Evolutionary conservation across 1,139 yeast genomes (phyloP).

Genomic region (Candida dubliniensis): DNA sequence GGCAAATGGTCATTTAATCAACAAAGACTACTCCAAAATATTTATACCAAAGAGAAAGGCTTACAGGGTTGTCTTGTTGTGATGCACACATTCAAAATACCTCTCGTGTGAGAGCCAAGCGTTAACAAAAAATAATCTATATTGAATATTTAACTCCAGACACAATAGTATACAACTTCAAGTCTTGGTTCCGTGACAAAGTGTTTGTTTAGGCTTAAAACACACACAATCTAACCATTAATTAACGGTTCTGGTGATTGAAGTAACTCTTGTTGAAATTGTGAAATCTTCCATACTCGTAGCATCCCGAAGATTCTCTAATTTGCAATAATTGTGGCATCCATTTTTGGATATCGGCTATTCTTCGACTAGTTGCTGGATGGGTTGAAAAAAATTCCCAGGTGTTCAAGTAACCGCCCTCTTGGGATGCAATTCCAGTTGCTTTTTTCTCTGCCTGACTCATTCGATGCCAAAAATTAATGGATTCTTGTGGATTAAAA

Average conservation of each 20-base stretch:
- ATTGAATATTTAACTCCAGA: no score
- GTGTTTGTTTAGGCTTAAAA: no score
- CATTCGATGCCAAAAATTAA: slow-evolving; percentile 84
- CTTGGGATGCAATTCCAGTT: slow-evolving; percentile 10
- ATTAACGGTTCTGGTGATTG: slow-evolving; percentile 5
- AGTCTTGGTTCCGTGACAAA: no score
- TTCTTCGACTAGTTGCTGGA: slow-evolving; percentile 78
- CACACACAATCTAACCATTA: background rate
- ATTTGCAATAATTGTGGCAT: slow-evolving; percentile 62
- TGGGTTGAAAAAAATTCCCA: slow-evolving; percentile 76
- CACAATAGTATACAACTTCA: no score
- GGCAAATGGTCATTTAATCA: no score
- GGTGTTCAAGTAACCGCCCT: slow-evolving; percentile 6
- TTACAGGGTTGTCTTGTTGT: no score
- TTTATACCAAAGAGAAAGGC: no score
- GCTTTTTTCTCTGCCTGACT: slow-evolving; percentile 47
- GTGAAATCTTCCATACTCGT: slow-evolving; percentile 24
- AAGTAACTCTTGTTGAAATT: slow-evolving; percentile 22
- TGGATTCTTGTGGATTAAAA: slow-evolving; percentile 72
- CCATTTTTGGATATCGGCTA: slow-evolving; percentile 69
- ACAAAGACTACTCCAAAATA: no score
- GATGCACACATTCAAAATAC: no score
- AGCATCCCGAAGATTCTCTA: slow-evolving; percentile 33
- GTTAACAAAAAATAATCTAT: no score
- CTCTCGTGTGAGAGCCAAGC: no score